A percentile compares a stretch with the other conserved stretches of the same genome.
phyloP scores from a whole-genome alignment of 768 basidiomycete species.

The Jaapia argillacea region DNA sequence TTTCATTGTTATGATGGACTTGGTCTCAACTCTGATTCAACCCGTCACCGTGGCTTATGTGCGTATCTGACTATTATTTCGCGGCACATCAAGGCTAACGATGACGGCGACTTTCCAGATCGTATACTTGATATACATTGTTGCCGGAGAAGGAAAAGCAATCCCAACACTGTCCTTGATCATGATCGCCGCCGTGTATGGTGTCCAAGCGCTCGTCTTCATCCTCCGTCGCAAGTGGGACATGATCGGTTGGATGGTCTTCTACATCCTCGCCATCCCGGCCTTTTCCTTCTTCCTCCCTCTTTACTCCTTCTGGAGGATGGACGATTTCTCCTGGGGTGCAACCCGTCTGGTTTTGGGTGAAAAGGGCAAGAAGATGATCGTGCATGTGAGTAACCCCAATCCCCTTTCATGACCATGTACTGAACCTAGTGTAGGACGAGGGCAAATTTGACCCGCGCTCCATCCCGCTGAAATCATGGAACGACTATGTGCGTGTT shows the following conservation, averaged over 20 bases:
- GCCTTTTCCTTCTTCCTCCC: constrained; percentile 90
- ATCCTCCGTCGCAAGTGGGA: constrained; percentile 93
- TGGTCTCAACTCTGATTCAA: constrained; percentile 77
- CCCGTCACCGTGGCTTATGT: constrained; percentile 88
- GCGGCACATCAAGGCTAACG: background rate
- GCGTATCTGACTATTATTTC: constrained; percentile 21
- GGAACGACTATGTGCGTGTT: constrained; percentile 82
- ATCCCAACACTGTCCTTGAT: constrained; percentile 79
- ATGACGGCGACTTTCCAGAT: constrained; percentile 39
- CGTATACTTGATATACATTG: constrained; percentile 78
- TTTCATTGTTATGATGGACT: constrained; percentile 94
- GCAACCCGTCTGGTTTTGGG: constrained; percentile 86
- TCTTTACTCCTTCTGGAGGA: constrained; percentile 92
- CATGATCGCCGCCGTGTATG: constrained; percentile 92
- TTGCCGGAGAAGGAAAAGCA: constrained; percentile 50
- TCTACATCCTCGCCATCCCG: constrained; percentile 93
- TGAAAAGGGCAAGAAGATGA: constrained; percentile 90
- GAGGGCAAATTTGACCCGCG: constrained; percentile 96
- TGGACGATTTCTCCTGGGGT: constrained; percentile 99
- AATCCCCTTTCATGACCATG: background rate
- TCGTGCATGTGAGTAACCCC: constrained; percentile 68
- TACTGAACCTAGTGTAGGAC: constrained; percentile 42
- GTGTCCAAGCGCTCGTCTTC: constrained; percentile 88
- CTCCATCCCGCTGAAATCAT: constrained; percentile 89
- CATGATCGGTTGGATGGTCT: constrained; percentile 96